Evolutionary conservation across 1,284 basidiomycete species (phyloP).

Genomic region (Boletus mariae): DNA sequence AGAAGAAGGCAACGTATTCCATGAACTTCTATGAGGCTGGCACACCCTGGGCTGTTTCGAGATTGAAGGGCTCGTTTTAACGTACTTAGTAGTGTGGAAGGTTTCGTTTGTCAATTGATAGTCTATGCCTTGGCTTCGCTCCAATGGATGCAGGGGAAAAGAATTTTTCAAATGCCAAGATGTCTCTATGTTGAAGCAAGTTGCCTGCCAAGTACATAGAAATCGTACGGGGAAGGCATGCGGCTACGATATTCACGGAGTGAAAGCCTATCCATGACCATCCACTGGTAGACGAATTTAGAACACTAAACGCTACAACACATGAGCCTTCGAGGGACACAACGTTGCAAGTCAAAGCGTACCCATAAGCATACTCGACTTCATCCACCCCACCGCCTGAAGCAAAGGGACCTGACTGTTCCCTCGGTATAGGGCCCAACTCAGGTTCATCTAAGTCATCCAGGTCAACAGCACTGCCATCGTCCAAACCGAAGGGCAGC

Average conservation of each 20-base stretch:
- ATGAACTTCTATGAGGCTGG: conserved; percentile 96
- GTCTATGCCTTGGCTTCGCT: background rate
- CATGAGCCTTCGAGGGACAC: conserved; percentile 12
- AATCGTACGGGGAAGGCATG: background rate
- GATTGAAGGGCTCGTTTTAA: conserved; percentile 39
- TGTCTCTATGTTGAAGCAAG: background rate
- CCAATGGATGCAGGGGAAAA: background rate
- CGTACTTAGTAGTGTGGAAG: background rate
- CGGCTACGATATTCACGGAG: background rate
- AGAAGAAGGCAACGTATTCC: conserved; percentile 60
- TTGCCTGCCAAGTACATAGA: background rate
- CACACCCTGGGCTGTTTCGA: conserved; percentile 67
- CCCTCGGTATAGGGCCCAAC: conserved; percentile 74
- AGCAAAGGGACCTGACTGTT: conserved; percentile 66
- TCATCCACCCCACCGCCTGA: conserved; percentile 80
- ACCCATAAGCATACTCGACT: conserved; percentile 85
- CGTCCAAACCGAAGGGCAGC: conserved; percentile 74
- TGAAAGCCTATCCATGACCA: background rate
- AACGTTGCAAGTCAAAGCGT: conserved; percentile 30
- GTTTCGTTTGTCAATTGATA: background rate
- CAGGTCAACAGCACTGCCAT: conserved; percentile 59
- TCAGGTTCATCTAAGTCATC: conserved; percentile 62
- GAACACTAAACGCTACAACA: conserved; percentile 25
- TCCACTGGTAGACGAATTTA: background rate
- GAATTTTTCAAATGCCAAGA: background rate